Base-by-base conservation (phyloP, 331 rosid species). In the Quercus tomentella region DNA sequence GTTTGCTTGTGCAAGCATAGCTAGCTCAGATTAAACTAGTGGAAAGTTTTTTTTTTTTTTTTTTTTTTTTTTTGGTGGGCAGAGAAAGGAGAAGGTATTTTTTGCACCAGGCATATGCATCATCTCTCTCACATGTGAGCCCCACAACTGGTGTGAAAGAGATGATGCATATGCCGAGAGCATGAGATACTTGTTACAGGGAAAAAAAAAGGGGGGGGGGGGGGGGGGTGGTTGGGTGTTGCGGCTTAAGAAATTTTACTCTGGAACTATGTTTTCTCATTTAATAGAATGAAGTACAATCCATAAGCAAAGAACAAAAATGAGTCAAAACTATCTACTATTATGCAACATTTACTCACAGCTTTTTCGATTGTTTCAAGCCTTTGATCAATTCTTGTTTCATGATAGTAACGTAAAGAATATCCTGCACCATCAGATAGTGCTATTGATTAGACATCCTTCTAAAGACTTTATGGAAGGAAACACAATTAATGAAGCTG, bases 291-390 rank as follows among this genome's bases (percentile, higher is more conserved):
- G 21, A 35, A 35, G 41, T 35, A 8, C n/a, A 70, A 52, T 51
- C 49, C 25, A 43, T 52, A 74, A 56, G 78, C 4, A 57, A 77
- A 28, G 37, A 10, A 65, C 37, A 62, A 56, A 55, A 21, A 79
- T 25, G 20, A 30, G 56, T 67, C 2, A 51, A 72, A 43, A 30
- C 6, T 16, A 55, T 56, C 18, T 6, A 73, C 23, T 21, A 54
- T 20, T 22, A 66, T 66, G 60, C 41, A 26, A 22, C n/a, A 56
- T 22, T 37, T 72, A 56, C 93, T 88, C 79, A 96, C 99, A 77
- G 86, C 91, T 70, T 79, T 72, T 84, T 96, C 99, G 41, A 96
- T 96, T 25, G 99, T 91, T 82, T 87, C 89, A 37, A 96, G 98
- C 88, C 99, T 89, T 82, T 83, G 87, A 76, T 93, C 91, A 76